These are phyloP conservation scores for Leavenworthia alabamica DNA, from an alignment of 345 rosid species.

Conservation along the genomic window DNA sequence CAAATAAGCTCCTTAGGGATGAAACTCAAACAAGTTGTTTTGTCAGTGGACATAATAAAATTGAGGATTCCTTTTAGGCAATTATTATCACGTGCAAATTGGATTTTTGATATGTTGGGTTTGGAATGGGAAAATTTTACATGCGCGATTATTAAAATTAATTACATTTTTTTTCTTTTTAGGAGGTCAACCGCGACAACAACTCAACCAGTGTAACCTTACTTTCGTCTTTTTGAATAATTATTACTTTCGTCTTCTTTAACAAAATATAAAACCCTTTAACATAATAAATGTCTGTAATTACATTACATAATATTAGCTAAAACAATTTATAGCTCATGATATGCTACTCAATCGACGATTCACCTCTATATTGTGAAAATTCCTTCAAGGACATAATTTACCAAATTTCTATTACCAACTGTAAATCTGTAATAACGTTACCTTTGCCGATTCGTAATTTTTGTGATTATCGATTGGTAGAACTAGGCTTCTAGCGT, in stretches of 20 bases:
- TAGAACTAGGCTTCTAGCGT: no score
- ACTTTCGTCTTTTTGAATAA: neutral
- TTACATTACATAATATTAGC: no score
- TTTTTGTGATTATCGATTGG: no score
- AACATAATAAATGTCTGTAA: no score
- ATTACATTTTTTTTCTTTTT: neutral
- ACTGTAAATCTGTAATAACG: no score
- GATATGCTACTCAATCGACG: no score
- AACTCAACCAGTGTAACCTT: conserved; percentile 5
- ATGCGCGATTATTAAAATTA: conserved; percentile 24
- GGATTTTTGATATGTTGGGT: conserved; percentile 6
- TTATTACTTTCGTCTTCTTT: neutral
- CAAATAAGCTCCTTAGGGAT: neutral
- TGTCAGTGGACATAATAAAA: neutral
- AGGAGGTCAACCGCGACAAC: neutral
- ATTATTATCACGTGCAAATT: conserved; percentile 21
- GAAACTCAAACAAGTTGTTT: neutral
- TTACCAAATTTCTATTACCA: neutral
- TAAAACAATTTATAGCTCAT: neutral
- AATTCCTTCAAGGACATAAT: no score
- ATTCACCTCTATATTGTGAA: no score
- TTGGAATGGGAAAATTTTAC: neutral
- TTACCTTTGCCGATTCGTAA: no score
- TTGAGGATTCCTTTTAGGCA: conserved; percentile 1
- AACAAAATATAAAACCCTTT: no score